Evolutionary conservation across 2,329 filamentous ascomycete genomes (phyloP).

Genomic region (Botrytis sinoallii): DNA sequence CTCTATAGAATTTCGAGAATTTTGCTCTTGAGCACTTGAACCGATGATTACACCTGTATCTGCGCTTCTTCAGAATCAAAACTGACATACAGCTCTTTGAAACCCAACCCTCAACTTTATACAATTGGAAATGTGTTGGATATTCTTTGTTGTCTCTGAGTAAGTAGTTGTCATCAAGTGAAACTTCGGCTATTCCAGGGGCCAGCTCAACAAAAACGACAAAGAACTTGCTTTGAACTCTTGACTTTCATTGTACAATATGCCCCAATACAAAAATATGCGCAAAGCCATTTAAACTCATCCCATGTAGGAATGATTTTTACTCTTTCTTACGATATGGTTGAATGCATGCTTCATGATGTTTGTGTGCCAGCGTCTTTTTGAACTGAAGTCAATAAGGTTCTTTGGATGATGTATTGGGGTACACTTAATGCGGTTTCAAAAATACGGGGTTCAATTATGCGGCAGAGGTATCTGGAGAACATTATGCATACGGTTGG

Average conservation of each 20-base stretch:
- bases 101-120: neutral
- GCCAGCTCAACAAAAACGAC: neutral
- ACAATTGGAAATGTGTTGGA: neutral
- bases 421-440: neutral
- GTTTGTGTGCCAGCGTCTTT: neutral
- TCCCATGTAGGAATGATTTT: neutral
- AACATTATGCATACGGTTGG: fast-evolving
- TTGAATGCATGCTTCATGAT: neutral
- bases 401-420: neutral
- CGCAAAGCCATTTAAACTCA: neutral
- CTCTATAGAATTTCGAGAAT: neutral
- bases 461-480: neutral
- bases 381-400: neutral
- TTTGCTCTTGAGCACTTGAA: neutral
- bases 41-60: neutral
- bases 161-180: neutral
- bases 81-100: neutral
- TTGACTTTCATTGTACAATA: neutral
- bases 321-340: neutral
- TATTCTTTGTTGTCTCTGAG: neutral
- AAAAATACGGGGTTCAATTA: neutral
- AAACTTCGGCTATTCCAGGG: neutral
- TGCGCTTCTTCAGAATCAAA: neutral
- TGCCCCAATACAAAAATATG: neutral
- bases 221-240: neutral